Evolutionary conservation across 2,329 filamentous ascomycete genomes (phyloP).

Genomic region (Hymenoscyphus linearis): DNA sequence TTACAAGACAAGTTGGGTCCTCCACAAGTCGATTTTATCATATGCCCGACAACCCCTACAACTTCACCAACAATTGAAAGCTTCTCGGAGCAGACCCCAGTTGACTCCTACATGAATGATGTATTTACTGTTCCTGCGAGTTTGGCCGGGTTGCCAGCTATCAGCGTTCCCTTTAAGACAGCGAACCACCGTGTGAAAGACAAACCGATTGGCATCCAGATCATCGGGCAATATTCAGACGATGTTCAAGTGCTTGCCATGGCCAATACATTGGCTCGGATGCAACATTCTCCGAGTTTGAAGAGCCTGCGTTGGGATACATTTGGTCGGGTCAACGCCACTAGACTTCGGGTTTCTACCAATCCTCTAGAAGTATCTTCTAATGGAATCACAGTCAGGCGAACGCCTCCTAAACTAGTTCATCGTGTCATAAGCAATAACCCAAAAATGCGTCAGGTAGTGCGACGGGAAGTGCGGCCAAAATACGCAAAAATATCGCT

Average conservation of each 20-base stretch:
- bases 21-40: constrained; percentile 71
- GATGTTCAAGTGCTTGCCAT: constrained; percentile 58
- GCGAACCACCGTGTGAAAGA: constrained; percentile 28
- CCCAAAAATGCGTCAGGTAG: too few relatives aligned
- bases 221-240: constrained; percentile 78
- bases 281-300: not conserved
- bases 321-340: too few relatives aligned
- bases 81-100: constrained; percentile 46
- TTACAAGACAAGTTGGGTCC: constrained; percentile 54
- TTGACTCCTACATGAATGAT: constrained; percentile 88
- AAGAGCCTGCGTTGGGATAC: not conserved
- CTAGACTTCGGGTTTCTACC: too few relatives aligned
- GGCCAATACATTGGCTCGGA: constrained; percentile 34
- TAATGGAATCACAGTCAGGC: too few relatives aligned
- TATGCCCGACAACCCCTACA: constrained; percentile 83
- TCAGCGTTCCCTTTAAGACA: constrained; percentile 67
- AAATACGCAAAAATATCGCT: too few relatives aligned
- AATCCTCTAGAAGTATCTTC: too few relatives aligned
- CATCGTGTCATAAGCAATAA: too few relatives aligned
- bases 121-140: constrained; percentile 94
- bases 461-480: too few relatives aligned
- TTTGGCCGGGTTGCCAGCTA: constrained; percentile 81
- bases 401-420: too few relatives aligned
- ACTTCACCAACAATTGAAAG: constrained; percentile 61
- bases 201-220: constrained; percentile 58